A percentile compares a stretch with the other conserved stretches of the same genome.
Evolutionary conservation across 176 grass and related monocot species (phyloP).

Genomic region (Carex cristatella): DNA sequence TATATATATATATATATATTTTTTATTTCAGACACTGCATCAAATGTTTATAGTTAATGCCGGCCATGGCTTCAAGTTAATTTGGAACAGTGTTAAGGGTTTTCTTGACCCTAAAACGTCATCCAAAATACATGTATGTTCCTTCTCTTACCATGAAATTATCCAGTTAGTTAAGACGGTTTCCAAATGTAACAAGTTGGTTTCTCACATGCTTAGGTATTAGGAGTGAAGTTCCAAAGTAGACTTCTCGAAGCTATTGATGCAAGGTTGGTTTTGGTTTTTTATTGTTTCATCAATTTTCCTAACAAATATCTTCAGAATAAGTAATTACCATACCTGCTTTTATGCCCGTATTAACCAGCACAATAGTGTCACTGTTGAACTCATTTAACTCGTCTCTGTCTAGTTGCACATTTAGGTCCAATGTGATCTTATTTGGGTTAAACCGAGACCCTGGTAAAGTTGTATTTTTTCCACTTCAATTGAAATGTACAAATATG

Average conservation of each 20-base stretch:
- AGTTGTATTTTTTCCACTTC: constrained; percentile 5
- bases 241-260: constrained; percentile 94
- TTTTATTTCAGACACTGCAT: constrained; percentile 72
- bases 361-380: neutral
- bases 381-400: neutral
- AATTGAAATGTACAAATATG: constrained; percentile 26
- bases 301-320: constrained; percentile 17
- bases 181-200: constrained; percentile 23
- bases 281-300: constrained; percentile 19
- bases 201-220: constrained; percentile 48
- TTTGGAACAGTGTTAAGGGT: constrained; percentile 85
- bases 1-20: neutral
- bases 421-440: neutral
- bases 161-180: constrained; percentile 9
- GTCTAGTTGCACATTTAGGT: neutral
- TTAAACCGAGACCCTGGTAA: neutral
- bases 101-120: constrained; percentile 98
- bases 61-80: constrained; percentile 90
- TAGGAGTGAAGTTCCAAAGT: constrained; percentile 86
- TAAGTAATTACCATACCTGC: neutral
- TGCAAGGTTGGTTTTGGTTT: constrained; percentile 49
- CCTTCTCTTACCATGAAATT: constrained; percentile 5
- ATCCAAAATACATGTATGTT: constrained; percentile 90
- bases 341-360: neutral
- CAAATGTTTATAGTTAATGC: constrained; percentile 99